Base-by-base conservation (phyloP, 306 rosid species). In the Citrullus colocynthis region DNA sequence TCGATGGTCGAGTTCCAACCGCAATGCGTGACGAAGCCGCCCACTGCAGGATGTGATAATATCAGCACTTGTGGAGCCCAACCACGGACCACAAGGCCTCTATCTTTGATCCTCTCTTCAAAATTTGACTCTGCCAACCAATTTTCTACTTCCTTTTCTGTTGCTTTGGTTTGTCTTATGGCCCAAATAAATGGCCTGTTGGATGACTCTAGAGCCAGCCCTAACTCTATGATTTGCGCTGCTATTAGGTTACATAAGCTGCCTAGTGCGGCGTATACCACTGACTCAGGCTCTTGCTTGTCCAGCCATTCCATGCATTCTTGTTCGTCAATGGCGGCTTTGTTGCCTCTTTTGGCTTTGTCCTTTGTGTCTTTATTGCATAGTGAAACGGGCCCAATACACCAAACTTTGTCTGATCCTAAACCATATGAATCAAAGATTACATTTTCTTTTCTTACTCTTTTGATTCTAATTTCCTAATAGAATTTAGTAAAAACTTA, bases 1-100 rank as follows among this genome's bases (percentile, higher is more conserved):
- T 89, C 93, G 0, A 88, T 58, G 0, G 88, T 87, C 0, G 96
- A 91, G 39, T 91, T 91, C 93, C 96, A 91, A 6, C 93, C 96
- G 39, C 91, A 89, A 9, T 91, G 96, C 1, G 92, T 91, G 32
- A 91, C 39, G 67, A 91, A 91, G 9, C 85, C 93, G 4, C 96
- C 91, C 13, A 82, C 39, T 0, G 91, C 15, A 0, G 81, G 81
- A 45, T 80, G 86, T 7, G 86, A 61, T 7, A 83, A 36, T 32
- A 83, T 83, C 24, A 83, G 21, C 10, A 83, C 34, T 56, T 83
- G 82, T 1, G 84, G 84, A 0, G 86, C 81, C 86, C 86, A 83
- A 1, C 81, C 86, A 9, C 41, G 48, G 13, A 80, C 30, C 60
- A 83, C 17, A 0, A 80, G 41, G 6, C 84, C 86, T 73, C 76